Evolutionary conservation across 352 stramenopile species (phyloP).

Genomic region (Phytophthora cactorum): DNA sequence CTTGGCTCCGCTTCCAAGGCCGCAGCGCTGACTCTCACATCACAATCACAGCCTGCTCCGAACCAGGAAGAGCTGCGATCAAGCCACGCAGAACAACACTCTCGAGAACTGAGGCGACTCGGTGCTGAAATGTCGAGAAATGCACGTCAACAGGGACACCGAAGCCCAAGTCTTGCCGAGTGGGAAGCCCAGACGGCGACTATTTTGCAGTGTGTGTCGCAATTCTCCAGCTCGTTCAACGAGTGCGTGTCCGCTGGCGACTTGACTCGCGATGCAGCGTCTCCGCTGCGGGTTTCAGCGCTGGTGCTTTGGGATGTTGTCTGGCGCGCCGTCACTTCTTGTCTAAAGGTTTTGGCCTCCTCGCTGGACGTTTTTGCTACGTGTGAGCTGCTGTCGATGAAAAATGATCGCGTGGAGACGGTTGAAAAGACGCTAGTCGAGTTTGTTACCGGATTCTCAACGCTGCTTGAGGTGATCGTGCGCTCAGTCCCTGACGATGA

Average conservation of each 20-base stretch:
- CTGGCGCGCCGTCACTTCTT: conserved; percentile 37
- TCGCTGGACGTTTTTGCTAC: conserved; percentile 25
- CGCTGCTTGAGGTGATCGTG: conserved; percentile 17
- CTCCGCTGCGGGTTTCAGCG: conserved; percentile 8
- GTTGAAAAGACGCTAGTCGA: conserved; percentile 14
- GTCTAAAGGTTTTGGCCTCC: conserved; percentile 24
- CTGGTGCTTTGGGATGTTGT: conserved; percentile 45
- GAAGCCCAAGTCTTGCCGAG: conserved; percentile 9
- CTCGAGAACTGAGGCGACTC: conserved; percentile 25
- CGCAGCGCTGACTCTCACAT: background rate
- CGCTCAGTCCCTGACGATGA: background rate
- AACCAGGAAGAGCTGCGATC: conserved; percentile 2
- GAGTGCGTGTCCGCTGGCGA: conserved; percentile 14
- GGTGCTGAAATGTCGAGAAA: conserved; percentile 24
- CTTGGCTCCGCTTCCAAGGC: conserved; percentile 9
- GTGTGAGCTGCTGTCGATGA: conserved; percentile 22
- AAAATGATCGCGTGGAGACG: conserved; percentile 7
- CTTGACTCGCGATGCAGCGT: conserved; percentile 4
- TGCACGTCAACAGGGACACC: background rate
- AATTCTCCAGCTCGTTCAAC: conserved; percentile 18
- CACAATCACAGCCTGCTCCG: background rate
- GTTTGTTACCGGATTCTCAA: conserved; percentile 10
- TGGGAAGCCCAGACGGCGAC: conserved; percentile 23
- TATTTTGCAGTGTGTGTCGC: conserved; percentile 16
- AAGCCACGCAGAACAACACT: conserved; percentile 2